phyloP scores from a whole-genome alignment of 1,139 yeast species.

The Geotrichum bryndzae region DNA sequence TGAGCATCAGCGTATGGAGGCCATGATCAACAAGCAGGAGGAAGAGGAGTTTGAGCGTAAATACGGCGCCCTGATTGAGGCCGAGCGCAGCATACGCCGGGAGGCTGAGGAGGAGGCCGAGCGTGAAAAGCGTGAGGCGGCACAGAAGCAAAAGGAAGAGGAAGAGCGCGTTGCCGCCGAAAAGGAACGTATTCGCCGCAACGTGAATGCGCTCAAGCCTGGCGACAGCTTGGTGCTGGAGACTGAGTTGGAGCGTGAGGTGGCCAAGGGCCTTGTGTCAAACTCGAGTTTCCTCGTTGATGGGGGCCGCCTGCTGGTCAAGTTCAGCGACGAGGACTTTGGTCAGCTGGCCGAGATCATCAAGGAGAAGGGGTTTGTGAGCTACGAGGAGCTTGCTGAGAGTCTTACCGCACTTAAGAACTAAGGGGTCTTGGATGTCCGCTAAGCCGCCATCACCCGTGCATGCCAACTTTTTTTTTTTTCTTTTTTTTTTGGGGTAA shows the following conservation, averaged over 20 bases:
- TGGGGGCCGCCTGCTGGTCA: conserved; percentile 11
- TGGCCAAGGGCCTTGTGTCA: conserved; percentile 2
- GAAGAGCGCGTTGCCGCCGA: conserved; percentile 7
- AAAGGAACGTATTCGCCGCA: conserved; percentile 9
- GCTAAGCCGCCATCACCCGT: neutral
- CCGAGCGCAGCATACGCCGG: conserved; percentile 14
- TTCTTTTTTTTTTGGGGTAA: neutral
- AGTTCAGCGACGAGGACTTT: conserved; percentile 11
- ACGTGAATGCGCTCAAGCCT: conserved; percentile 11
- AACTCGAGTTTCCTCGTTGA: conserved; percentile 11
- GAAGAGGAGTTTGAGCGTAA: conserved; percentile 17
- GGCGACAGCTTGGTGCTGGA: conserved; percentile 7
- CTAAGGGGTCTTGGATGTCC: neutral
- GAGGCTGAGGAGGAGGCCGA: conserved; percentile 15
- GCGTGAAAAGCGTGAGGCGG: conserved; percentile 12
- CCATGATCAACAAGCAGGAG: conserved; percentile 15
- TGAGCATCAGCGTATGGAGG: conserved; percentile 18
- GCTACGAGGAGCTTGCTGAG: conserved; percentile 11
- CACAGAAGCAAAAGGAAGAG: conserved; percentile 14
- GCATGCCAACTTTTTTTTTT: neutral
- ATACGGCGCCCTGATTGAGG: conserved; percentile 15
- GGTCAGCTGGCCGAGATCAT: conserved; percentile 8
- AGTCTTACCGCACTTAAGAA: conserved; percentile 6
- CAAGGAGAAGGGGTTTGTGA: conserved; percentile 8
- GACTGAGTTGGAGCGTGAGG: conserved; percentile 9